Evolutionary conservation across 2,329 filamentous ascomycete genomes (phyloP).

Genomic region (Fusarium sp.): DNA sequence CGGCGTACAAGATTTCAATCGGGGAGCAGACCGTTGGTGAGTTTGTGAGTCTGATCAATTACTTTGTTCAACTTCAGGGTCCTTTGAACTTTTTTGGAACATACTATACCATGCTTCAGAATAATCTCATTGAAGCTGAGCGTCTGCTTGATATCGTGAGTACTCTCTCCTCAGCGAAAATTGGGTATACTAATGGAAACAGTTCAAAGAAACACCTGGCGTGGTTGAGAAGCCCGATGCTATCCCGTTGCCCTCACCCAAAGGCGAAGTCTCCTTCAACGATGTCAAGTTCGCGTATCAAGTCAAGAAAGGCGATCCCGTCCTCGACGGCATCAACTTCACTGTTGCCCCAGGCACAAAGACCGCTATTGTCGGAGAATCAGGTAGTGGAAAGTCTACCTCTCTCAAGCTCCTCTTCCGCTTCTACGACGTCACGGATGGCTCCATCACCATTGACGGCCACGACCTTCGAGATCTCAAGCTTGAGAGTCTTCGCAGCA

Average conservation of each 20-base stretch:
- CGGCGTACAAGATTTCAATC: constrained; percentile 69
- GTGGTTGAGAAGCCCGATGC: constrained; percentile 55
- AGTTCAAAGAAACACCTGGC: constrained; percentile 56
- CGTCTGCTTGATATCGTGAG: constrained; percentile 55
- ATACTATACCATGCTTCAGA: constrained; percentile 57
- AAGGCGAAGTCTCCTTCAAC: constrained; percentile 53
- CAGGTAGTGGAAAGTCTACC: constrained; percentile 59
- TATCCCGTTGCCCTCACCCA: constrained; percentile 41
- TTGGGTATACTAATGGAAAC: constrained; percentile 15
- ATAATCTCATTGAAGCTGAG: constrained; percentile 57
- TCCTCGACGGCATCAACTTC: constrained; percentile 53
- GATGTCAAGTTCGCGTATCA: constrained; percentile 57
- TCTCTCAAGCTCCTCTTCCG: constrained; percentile 60
- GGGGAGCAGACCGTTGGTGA: constrained; percentile 62
- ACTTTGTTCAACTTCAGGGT: constrained; percentile 68
- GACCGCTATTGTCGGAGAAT: constrained; percentile 57
- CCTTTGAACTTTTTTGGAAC: constrained; percentile 69
- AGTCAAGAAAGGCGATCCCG: constrained; percentile 47
- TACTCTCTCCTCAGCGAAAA: rapidly evolving
- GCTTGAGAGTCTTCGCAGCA: constrained; percentile 50
- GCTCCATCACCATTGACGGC: constrained; percentile 57
- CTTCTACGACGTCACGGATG: constrained; percentile 59
- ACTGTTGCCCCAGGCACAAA: constrained; percentile 55
- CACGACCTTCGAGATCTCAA: constrained; percentile 56
- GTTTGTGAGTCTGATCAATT: constrained; percentile 66